These are phyloP conservation scores for Metschnikowia anglica DNA, from an alignment of 805 yeast genomes.

Conservation along the genomic window DNA sequence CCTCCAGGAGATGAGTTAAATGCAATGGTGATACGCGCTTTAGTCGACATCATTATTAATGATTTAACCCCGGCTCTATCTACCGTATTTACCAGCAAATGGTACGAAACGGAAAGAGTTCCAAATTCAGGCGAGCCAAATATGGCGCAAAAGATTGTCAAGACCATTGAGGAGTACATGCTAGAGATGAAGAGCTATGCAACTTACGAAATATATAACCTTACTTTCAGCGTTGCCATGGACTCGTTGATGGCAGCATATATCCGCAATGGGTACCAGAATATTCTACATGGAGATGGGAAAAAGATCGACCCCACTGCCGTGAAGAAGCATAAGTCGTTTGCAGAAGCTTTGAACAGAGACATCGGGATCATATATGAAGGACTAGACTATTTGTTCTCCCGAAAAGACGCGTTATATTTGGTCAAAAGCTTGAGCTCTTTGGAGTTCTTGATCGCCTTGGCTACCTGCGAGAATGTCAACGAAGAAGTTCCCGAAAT, in stretches of 20 bases:
- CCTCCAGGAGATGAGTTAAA: conserved; percentile 74
- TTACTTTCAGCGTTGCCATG: conserved; percentile 38
- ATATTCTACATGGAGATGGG: conserved; percentile 41
- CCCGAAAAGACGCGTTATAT: conserved; percentile 40
- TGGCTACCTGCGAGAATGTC: conserved; percentile 41
- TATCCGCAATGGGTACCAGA: conserved; percentile 41
- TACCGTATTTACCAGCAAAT: conserved; percentile 60
- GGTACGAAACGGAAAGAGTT: conserved; percentile 51
- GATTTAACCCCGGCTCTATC: conserved; percentile 66
- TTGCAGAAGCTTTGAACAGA: conserved; percentile 38
- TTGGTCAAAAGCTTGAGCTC: conserved; percentile 41
- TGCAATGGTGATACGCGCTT: conserved; percentile 67
- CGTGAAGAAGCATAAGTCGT: conserved; percentile 36
- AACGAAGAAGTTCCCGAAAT: conserved; percentile 38
- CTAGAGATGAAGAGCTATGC: conserved; percentile 56
- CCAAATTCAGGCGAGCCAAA: conserved; percentile 34
- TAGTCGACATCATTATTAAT: conserved; percentile 67
- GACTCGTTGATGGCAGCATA: conserved; percentile 40
- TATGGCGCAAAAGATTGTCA: conserved; percentile 61
- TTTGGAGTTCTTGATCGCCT: conserved; percentile 39
- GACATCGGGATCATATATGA: conserved; percentile 40
- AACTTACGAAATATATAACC: conserved; percentile 41
- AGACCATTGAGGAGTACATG: conserved; percentile 74
- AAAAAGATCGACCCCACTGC: conserved; percentile 42
- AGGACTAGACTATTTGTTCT: conserved; percentile 37